These are phyloP conservation scores for Scedosporium apiospermum DNA, from an alignment of 2,329 filamentous ascomycete species.

Conservation along the genomic window DNA sequence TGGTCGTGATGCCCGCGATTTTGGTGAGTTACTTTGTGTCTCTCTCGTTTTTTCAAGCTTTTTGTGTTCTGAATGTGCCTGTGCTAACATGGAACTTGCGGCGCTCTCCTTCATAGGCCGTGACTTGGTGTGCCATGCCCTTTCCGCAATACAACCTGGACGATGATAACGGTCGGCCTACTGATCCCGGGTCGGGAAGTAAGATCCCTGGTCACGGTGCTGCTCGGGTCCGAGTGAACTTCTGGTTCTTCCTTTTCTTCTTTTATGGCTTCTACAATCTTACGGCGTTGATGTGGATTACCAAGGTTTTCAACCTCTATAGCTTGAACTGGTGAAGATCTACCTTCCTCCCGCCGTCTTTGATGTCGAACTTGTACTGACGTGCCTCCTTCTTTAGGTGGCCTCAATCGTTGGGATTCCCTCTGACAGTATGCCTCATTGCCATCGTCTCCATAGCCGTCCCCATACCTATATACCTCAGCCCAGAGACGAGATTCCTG, in stretches of 20 bases:
- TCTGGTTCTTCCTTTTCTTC: slow-evolving; percentile 63
- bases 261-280: slow-evolving; percentile 63
- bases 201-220: slow-evolving; percentile 52
- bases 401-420: slow-evolving; percentile 55
- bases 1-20: slow-evolving; percentile 51
- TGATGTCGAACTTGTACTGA: neutral
- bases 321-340: slow-evolving; percentile 51
- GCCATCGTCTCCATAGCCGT: slow-evolving; percentile 48
- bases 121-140: slow-evolving; percentile 56
- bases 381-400: slow-evolving; percentile 28
- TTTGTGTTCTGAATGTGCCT: neutral
- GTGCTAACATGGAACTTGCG: neutral
- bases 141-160: slow-evolving; percentile 53
- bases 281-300: slow-evolving; percentile 60
- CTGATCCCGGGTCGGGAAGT: slow-evolving; percentile 20
- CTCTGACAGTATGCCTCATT: slow-evolving; percentile 52
- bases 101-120: slow-evolving; percentile 30
- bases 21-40: slow-evolving; percentile 34
- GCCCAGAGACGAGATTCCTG: slow-evolving; percentile 41
- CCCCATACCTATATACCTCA: slow-evolving; percentile 51
- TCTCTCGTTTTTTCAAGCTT: neutral
- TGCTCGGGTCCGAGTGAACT: slow-evolving; percentile 55
- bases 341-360: slow-evolving; percentile 7
- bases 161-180: slow-evolving; percentile 27
- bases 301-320: slow-evolving; percentile 63